phyloP scores from a whole-genome alignment of 2,329 filamentous ascomycete species.

The Chaetomiaceae sp. region DNA sequence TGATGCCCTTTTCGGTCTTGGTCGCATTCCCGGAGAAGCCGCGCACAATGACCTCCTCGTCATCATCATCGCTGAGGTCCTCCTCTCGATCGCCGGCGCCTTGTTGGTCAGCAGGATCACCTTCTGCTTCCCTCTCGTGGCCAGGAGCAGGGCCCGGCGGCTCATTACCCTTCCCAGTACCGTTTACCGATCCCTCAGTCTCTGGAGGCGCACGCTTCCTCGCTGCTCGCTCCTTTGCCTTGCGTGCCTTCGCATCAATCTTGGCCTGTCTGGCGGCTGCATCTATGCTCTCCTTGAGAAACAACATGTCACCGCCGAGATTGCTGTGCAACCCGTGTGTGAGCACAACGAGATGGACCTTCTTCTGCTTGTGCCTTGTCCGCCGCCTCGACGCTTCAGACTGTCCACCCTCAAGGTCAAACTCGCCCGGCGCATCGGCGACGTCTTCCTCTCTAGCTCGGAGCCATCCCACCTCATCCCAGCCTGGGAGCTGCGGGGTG shows the following conservation, averaged over 20 bases:
- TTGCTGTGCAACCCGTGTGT: constrained; percentile 97
- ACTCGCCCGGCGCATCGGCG: constrained; percentile 15
- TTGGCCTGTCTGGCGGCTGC: constrained; percentile 70
- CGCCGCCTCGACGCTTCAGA: constrained; percentile 22
- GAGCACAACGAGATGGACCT: constrained; percentile 83
- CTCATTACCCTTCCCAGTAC: constrained; percentile 13
- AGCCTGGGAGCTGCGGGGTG: constrained; percentile 73
- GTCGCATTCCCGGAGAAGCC: constrained; percentile 88
- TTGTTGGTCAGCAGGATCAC: constrained; percentile 26
- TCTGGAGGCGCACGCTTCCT: constrained; percentile 21
- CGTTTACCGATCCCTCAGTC: constrained; percentile 11
- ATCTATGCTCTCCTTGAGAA: constrained; percentile 95
- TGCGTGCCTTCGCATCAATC: constrained; percentile 60
- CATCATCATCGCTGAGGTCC: constrained; percentile 23
- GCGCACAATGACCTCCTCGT: constrained; percentile 79
- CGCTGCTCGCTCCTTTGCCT: constrained; percentile 44
- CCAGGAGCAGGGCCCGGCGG: constrained; percentile 21
- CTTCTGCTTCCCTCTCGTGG: constrained; percentile 26
- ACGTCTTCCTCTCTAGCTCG: constrained; percentile 18
- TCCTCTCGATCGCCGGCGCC: constrained; percentile 22
- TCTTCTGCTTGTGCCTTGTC: constrained; percentile 56
- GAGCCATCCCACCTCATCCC: constrained; percentile 37
- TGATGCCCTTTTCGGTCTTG: constrained; percentile 89
- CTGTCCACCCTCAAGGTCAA: constrained; percentile 11
- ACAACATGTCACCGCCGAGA: constrained; percentile 92